Conservation (phyloP, 2,329 filamentous ascomycete species). For the Dactylellina parvicollis region DNA sequence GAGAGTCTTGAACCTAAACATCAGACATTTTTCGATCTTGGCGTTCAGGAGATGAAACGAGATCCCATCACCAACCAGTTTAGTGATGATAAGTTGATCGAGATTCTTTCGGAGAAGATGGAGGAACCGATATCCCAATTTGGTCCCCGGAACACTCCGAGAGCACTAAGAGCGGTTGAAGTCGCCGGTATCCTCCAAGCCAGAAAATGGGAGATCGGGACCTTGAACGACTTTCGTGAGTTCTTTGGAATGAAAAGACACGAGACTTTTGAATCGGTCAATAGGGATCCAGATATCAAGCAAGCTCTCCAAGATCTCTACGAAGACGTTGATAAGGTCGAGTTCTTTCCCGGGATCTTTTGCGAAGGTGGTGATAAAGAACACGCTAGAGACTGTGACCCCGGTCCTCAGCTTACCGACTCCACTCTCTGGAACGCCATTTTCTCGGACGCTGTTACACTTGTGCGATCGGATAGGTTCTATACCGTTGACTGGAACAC, state of each 20-base stretch:
- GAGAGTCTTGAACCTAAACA: conserved; percentile 25
- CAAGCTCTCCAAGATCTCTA: conserved; percentile 64
- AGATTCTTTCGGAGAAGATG: conserved; percentile 68
- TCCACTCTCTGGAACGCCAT: conserved; percentile 67
- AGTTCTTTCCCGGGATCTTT: conserved; percentile 70
- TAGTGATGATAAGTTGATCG: conserved; percentile 68
- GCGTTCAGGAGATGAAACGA: conserved; percentile 55
- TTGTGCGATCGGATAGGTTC: conserved; percentile 71
- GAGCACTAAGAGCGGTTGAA: conserved; percentile 69
- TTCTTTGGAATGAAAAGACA: conserved; percentile 67
- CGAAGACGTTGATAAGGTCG: conserved; percentile 66
- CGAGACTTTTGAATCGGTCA: conserved; percentile 67
- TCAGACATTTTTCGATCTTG: conserved; percentile 53
- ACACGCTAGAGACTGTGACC: conserved; percentile 33
- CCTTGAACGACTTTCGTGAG: conserved; percentile 67
- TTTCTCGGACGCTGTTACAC: conserved; percentile 69
- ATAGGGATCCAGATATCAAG: conserved; percentile 65
- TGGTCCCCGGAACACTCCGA: conserved; percentile 70
- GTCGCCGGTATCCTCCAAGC: conserved; percentile 71
- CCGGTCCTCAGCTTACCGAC: conserved; percentile 28
- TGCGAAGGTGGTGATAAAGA: conserved; percentile 62
- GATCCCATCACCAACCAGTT: conserved; percentile 60
- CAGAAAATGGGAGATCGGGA: conserved; percentile 70
- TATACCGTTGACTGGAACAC: conserved; percentile 61
- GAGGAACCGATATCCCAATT: conserved; percentile 71